Conservation (phyloP, 2,329 filamentous ascomycete species). For the Colletotrichum musicola region DNA sequence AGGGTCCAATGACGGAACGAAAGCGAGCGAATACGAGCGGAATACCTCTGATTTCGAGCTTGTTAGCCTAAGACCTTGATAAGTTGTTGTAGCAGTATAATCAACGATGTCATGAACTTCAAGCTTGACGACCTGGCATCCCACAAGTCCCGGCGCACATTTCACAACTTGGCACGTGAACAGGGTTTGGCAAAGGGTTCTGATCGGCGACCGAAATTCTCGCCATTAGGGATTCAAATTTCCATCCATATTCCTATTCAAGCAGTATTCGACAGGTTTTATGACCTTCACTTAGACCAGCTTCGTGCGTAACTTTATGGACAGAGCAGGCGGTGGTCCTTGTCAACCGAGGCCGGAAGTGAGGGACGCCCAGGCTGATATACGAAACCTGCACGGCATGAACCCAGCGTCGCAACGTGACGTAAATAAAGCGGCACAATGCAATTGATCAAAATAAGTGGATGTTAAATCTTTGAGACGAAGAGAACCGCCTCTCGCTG, state of each 20-base stretch:
- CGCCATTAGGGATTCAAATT: too few relatives aligned
- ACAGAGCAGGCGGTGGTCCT: neutral
- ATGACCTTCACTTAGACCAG: neutral
- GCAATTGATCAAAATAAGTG: too few relatives aligned
- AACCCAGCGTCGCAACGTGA: neutral
- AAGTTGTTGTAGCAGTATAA: neutral
- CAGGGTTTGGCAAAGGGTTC: neutral
- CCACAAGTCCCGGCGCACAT: neutral
- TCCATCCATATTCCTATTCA: neutral
- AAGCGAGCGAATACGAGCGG: neutral
- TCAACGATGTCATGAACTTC: neutral
- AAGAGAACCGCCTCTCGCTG: neutral
- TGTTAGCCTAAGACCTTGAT: too few relatives aligned
- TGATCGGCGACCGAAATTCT: neutral
- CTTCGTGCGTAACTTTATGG: neutral
- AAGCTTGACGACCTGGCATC: neutral
- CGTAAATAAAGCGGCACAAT: neutral
- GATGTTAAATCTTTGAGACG: too few relatives aligned
- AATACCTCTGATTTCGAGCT: too few relatives aligned
- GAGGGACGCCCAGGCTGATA: neutral
- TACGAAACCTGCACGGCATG: slow-evolving; percentile 3
- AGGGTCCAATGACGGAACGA: too few relatives aligned
- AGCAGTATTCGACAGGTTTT: neutral
- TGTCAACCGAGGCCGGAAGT: neutral
- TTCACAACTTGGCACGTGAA: neutral